Percentiles rank a stretch among this genome's conserved stretches.
phyloP scores from a whole-genome alignment of 2,329 filamentous ascomycete genomes.

The Drechmeria coniospora region DNA sequence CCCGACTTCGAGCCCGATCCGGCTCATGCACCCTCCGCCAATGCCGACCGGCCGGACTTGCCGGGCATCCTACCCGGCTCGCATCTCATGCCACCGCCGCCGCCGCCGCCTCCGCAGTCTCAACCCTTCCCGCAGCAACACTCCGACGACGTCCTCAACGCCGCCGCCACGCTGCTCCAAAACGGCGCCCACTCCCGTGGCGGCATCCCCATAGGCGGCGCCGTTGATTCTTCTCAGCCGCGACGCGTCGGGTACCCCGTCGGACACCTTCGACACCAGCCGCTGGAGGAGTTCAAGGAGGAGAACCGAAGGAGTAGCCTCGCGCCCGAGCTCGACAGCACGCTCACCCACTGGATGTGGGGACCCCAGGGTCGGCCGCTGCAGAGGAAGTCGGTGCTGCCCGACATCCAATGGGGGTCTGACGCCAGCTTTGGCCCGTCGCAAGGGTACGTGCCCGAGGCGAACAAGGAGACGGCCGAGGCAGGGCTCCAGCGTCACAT shows the following conservation, averaged over 20 bases:
- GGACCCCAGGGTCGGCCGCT: slow-evolving; percentile 13
- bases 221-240: slow-evolving; percentile 7
- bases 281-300: slow-evolving; percentile 25
- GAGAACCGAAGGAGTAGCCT: slow-evolving; percentile 19
- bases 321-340: slow-evolving; percentile 16
- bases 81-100: slow-evolving; percentile 20
- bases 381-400: slow-evolving; percentile 19
- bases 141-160: slow-evolving; percentile 39
- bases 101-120: slow-evolving; percentile 11
- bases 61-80: slow-evolving; percentile 10
- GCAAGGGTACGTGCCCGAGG: slow-evolving; percentile 42
- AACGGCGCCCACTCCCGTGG: slow-evolving; percentile 18
- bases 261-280: slow-evolving; percentile 26
- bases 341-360: slow-evolving; percentile 28
- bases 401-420: slow-evolving; percentile 50
- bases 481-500: slow-evolving; percentile 39
- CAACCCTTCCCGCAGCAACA: slow-evolving; percentile 11
- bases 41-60: slow-evolving; percentile 5
- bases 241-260: slow-evolving; percentile 19
- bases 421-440: slow-evolving; percentile 45
- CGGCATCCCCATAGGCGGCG: slow-evolving; percentile 11
- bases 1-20: slow-evolving; percentile 8
- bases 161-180: slow-evolving; percentile 37
- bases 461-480: slow-evolving; percentile 41
- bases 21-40: slow-evolving; percentile 1